phyloP scores from a whole-genome alignment of 192 early-diverging fungal species.

The Backusella morwellensis region DNA sequence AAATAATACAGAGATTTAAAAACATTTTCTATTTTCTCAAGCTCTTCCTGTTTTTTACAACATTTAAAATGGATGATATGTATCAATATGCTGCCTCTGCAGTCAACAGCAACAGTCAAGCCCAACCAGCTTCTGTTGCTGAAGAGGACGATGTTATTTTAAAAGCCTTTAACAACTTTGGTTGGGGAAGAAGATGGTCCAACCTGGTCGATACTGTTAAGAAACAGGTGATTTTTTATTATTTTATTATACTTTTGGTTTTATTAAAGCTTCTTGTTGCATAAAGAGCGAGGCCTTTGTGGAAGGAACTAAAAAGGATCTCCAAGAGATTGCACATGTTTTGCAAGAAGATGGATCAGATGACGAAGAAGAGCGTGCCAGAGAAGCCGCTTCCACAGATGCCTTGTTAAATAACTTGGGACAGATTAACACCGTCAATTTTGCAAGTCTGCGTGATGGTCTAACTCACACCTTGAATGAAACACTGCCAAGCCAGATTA shows the following conservation, averaged over 20 bases:
- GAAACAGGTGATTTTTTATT: conserved; percentile 27
- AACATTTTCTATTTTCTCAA: not conserved
- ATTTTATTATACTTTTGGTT: not conserved
- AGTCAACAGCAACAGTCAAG: conserved; percentile 20
- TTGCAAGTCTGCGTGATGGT: not conserved
- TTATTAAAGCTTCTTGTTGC: not conserved
- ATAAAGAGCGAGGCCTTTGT: conserved; percentile 42
- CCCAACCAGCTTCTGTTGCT: not conserved
- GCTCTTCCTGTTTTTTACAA: not conserved
- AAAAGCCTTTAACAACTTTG: conserved; percentile 32
- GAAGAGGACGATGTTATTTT: conserved; percentile 26
- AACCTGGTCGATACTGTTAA: conserved; percentile 30
- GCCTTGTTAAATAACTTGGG: not conserved
- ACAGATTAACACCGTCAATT: conserved; percentile 2
- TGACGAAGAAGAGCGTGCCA: conserved; percentile 5
- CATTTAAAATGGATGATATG: conserved; percentile 27
- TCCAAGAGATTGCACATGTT: conserved; percentile 47
- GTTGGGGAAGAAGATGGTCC: conserved; percentile 17
- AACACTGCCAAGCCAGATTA: not conserved
- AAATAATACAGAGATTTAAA: not conserved
- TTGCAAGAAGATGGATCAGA: conserved; percentile 38
- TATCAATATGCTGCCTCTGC: conserved; percentile 30
- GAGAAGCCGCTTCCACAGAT: not conserved
- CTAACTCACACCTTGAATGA: conserved; percentile 6
- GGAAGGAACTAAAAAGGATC: conserved; percentile 48